Percentiles rank a stretch among this genome's conserved stretches.
These are phyloP conservation scores for Tolypocladium tundrense DNA, from an alignment of 2,329 filamentous ascomycete species.

Conservation along the genomic window DNA sequence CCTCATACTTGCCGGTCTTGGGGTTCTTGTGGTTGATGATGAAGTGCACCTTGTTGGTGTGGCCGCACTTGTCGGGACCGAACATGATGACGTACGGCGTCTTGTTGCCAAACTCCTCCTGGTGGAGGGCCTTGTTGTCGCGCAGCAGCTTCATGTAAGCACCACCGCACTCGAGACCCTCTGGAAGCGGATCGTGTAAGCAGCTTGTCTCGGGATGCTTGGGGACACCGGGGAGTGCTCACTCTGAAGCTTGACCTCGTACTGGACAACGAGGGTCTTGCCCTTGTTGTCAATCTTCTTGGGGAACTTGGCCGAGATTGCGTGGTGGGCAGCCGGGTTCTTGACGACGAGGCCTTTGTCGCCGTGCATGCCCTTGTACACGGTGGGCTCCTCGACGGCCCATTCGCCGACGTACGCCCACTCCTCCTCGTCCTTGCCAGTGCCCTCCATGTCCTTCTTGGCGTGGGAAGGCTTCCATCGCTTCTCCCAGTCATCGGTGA, in stretches of 20 bases:
- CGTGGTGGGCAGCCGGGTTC: slow-evolving; percentile 95
- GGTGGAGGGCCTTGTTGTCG: slow-evolving; percentile 92
- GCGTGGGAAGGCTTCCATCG: slow-evolving; percentile 93
- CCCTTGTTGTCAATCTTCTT: slow-evolving; percentile 95
- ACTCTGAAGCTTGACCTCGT: slow-evolving; percentile 99
- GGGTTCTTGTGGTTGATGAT: slow-evolving; percentile 99
- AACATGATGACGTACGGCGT: slow-evolving; percentile 99
- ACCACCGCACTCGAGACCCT: slow-evolving; percentile 93
- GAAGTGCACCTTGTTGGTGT: slow-evolving; percentile 97
- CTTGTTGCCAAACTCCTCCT: slow-evolving; percentile 94
- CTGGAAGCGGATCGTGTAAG: slow-evolving; percentile 30
- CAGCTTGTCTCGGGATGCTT: neutral
- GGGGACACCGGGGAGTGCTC: slow-evolving; percentile 25
- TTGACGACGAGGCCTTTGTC: slow-evolving; percentile 98
- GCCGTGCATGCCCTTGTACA: slow-evolving; percentile 85
- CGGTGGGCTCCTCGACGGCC: slow-evolving; percentile 86
- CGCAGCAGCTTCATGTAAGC: slow-evolving; percentile 98
- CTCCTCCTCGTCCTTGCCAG: slow-evolving; percentile 59
- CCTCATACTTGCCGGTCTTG: slow-evolving; percentile 98
- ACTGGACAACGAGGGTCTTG: slow-evolving; percentile 95
- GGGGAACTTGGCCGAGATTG: slow-evolving; percentile 97
- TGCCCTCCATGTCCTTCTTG: slow-evolving; percentile 77
- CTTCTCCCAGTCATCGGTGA: slow-evolving; percentile 89
- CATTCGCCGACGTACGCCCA: slow-evolving; percentile 97
- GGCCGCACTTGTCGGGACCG: slow-evolving; percentile 96